Evolutionary conservation across 2,329 filamentous ascomycete species (phyloP), one percentile per base, ranked within the genome.

Genomic region (Colletotrichum sp.): DNA sequence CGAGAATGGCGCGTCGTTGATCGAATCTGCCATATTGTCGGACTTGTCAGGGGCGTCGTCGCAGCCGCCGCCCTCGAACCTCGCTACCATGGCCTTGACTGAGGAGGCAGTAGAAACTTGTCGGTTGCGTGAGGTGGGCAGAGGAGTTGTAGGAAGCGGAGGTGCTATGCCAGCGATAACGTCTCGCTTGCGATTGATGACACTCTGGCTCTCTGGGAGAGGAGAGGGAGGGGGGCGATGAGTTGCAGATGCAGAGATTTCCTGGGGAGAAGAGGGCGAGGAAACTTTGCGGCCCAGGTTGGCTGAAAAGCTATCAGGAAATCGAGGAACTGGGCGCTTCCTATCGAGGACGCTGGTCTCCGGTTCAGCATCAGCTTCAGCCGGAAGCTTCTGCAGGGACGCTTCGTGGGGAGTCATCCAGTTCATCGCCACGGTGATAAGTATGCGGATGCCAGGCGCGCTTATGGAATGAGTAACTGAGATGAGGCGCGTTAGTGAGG

Each of bases 51-150:
- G 69, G 2, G 30, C 63, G 16, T 55, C 26, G 18, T 30, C 60
- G 10, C 15, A 49, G 52, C 49, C 60, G 8, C 12, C 49, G 36
- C 65, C 62, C 72, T 77, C 75, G 10, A 77, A 59, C 16, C 64
- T 70, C 8, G 75, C 75, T 49, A 77, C 75, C 52, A 77, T 77
- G n/a, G 75, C 75, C 32, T 77, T 77, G 24, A 77, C 75, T 3
- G 75, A 77, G 28, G 71, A 75, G 32, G 66, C 62, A 1, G 49
- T 55, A 10, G 72, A 77, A 26, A 21, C 12, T 28, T 77, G 60
- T 18, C 72, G 75, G 63, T 57, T 28, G n/a, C 72, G 72, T 34
- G 66, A 7, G 12, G 24, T 52, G 18, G 39, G 32, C 13, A 66
- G 44, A 44, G 52, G 49, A 32, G 72, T 4, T 10, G 24, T 52